Percentiles rank a stretch among this genome's conserved stretches.
These are phyloP conservation scores for Trichosporon asahii DNA, from an alignment of 1,284 basidiomycete species.

Conservation along the genomic window DNA sequence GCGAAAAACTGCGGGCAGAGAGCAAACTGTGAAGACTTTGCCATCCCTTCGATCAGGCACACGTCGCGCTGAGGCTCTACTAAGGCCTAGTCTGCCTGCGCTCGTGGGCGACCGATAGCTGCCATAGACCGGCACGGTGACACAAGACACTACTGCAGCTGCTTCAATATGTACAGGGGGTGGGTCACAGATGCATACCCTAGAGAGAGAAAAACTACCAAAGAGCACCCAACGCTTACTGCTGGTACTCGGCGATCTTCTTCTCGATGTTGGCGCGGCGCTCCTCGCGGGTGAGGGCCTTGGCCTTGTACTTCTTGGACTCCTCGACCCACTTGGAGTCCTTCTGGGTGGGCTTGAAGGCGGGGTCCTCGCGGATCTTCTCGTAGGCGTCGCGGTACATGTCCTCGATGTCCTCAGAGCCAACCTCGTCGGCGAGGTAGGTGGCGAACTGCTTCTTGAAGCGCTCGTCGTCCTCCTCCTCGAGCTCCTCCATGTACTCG, in stretches of 20 bases:
- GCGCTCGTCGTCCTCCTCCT: conserved; percentile 99
- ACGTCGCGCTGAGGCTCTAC: not conserved
- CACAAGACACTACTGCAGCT: not conserved
- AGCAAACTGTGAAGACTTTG: too few relatives aligned
- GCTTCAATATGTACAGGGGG: not conserved
- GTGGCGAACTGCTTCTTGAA: conserved; percentile 98
- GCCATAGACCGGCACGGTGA: too few relatives aligned
- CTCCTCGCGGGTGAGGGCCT: conserved; percentile 73
- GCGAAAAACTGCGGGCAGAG: not conserved
- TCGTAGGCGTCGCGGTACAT: conserved; percentile 86
- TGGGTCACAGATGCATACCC: conserved; percentile 7
- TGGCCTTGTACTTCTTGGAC: conserved; percentile 67
- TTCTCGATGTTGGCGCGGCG: conserved; percentile 71
- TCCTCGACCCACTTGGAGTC: conserved; percentile 89
- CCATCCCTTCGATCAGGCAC: not conserved
- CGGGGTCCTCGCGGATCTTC: conserved; percentile 92
- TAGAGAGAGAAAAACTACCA: not conserved
- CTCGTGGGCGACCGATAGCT: too few relatives aligned
- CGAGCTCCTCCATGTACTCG: conserved; percentile 99
- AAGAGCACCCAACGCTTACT: conserved; percentile 26
- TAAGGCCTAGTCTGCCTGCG: too few relatives aligned
- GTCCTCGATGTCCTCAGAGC: conserved; percentile 96
- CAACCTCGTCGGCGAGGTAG: conserved; percentile 92
- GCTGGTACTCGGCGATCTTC: conserved; percentile 81
- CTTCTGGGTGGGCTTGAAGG: conserved; percentile 89